Base-by-base conservation (phyloP, 805 yeast species). In the Sugiyamaella valdiviana region DNA sequence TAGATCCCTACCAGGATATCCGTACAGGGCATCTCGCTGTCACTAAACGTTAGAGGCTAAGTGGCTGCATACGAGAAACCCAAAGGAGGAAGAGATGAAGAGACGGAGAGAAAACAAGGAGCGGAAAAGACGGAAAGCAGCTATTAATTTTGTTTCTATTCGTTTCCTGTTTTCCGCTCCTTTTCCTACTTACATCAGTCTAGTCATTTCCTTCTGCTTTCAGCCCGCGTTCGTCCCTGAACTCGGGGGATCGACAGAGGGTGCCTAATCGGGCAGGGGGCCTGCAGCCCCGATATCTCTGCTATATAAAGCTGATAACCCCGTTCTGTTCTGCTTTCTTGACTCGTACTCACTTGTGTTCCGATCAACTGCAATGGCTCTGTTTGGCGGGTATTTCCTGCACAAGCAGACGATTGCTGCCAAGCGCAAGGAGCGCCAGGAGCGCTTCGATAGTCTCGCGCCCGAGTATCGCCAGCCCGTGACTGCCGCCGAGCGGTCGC, bases 391-490 rank as follows among this genome's bases (percentile, higher is more conserved):
- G 14, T 50, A 50, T 43, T 54, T 50, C 38, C 24, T 46, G 41
- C 52, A 49, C 23, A 54, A 55, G 36, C 42, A 40, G 29, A 51
- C 49, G 24, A 45, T 58, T 29, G 32, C 43, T 32, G 63, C 58
- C 41, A 69, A 69, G 57, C 66, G 58, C 36, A 46, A 54, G 41
- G 65, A 70, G 51, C 63, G 73, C 15, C 57, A 53, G 22, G 63
- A 60, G 37, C 61, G 69, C n/a, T 61, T 69, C 38, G 61, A 52
- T 7, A 62, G 51, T 23, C 62, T 57, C 59, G 68, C 61, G 60
- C 6, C 32, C 9, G 76, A 46, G 55, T 76, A 65, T 53, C 64
- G 57, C 45, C 67, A 51, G 60, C 77, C 61, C 22, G 45, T 69
- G 39, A 68, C 72, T 23, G 26, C 53, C 7, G 46, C 49, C 19